These are phyloP conservation scores for Clitopilus passeckerianus DNA, from an alignment of 768 basidiomycete species.

Conservation along the genomic window DNA sequence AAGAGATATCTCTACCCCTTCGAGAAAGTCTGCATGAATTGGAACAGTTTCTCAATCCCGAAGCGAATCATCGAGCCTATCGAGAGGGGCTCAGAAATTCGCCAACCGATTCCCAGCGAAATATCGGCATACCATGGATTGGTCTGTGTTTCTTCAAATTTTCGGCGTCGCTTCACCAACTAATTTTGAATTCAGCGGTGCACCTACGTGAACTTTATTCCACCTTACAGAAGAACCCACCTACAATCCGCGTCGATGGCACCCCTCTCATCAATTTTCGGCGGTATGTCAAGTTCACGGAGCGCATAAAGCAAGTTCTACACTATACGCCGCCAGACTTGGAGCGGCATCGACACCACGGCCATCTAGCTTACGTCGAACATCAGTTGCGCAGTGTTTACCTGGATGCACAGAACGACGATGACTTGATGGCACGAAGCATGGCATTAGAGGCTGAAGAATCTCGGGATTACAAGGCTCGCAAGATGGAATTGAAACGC, in stretches of 20 bases:
- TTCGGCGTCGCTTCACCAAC: neutral
- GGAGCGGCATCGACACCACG: constrained; percentile 23
- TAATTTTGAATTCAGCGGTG: constrained; percentile 20
- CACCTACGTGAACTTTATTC: constrained; percentile 31
- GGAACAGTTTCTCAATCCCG: constrained; percentile 26
- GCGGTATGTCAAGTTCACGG: constrained; percentile 32
- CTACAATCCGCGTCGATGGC: constrained; percentile 22
- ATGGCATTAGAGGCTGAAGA: constrained; percentile 22
- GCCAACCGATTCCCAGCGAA: constrained; percentile 13
- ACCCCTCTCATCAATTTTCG: constrained; percentile 36
- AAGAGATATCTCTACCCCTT: constrained; percentile 20
- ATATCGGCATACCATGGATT: constrained; percentile 36
- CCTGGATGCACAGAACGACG: constrained; percentile 21
- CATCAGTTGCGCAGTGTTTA: constrained; percentile 27
- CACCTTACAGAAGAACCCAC: constrained; percentile 24
- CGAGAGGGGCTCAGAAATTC: constrained; percentile 24
- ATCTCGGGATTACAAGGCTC: constrained; percentile 12
- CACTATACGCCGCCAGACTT: constrained; percentile 27
- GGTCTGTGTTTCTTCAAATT: constrained; percentile 17
- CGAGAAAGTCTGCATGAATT: constrained; percentile 25
- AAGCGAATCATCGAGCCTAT: constrained; percentile 31
- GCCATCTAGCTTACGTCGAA: constrained; percentile 37
- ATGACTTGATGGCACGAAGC: constrained; percentile 28
- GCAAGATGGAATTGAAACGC: constrained; percentile 14
- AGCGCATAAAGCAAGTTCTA: constrained; percentile 26